phyloP scores from a whole-genome alignment of 1,139 yeast genomes.

The Scheffersomyces lignicola region DNA sequence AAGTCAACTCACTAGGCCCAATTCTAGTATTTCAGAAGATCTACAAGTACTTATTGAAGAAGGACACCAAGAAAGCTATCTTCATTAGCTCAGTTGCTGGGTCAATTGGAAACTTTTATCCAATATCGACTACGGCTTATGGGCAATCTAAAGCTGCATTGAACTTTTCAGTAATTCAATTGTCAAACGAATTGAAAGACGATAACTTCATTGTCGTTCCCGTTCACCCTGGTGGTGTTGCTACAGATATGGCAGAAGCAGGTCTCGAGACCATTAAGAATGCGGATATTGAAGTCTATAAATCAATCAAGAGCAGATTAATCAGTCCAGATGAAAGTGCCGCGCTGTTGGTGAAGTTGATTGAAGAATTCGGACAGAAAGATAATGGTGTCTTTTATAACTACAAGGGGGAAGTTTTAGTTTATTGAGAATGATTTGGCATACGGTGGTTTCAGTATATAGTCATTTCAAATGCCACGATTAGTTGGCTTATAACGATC shows the following conservation, averaged over 20 bases:
- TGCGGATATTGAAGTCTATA: constrained; percentile 4
- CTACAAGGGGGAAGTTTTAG: constrained; percentile 12
- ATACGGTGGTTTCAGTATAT: no score
- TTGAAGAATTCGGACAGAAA: constrained; percentile 5
- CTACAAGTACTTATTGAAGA: constrained; percentile 22
- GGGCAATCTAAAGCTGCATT: constrained; percentile 30
- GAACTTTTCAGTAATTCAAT: constrained; percentile 19
- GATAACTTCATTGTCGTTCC: constrained; percentile 24
- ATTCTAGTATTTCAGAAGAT: constrained; percentile 24
- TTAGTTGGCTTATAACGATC: no score
- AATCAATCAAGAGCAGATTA: not conserved
- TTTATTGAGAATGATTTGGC: no score
- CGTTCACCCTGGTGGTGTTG: constrained; percentile 31
- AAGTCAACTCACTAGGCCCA: constrained; percentile 31
- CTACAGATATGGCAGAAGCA: constrained; percentile 21
- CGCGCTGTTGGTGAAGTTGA: constrained; percentile 4
- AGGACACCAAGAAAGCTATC: constrained; percentile 19
- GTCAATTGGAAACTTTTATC: constrained; percentile 14
- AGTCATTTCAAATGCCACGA: no score
- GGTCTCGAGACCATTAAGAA: not conserved
- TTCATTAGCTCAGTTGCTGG: constrained; percentile 26
- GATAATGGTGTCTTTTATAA: constrained; percentile 11
- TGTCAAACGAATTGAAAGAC: constrained; percentile 19
- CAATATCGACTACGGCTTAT: constrained; percentile 19
- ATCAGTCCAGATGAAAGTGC: constrained; percentile 13